Base-by-base conservation (phyloP, 768 basidiomycete genomes). In the Tricholoma furcatifolium region DNA sequence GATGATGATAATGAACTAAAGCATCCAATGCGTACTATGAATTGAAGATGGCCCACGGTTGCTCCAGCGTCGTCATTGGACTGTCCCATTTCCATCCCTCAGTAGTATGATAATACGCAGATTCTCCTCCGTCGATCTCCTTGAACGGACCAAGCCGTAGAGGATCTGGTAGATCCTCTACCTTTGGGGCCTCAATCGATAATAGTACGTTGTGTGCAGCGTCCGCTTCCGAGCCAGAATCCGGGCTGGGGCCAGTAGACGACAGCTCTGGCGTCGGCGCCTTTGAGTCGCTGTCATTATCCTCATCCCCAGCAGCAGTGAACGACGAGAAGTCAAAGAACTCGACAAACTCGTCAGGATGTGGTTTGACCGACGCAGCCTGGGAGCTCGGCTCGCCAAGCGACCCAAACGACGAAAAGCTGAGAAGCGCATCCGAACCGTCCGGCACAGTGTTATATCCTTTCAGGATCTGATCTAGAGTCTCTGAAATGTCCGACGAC, bases 251-350 rank as follows among this genome's bases (percentile, higher is more conserved):
- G 58, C 89, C 88, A 17, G 88, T 81, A 53, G 88, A 88, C 17
- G 87, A 84, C 10, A 91, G 75, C 50, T 91, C 89, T 8, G 89
- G 89, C 3, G 89, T 91, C 7, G 79, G 75, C n/a, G 84, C 81
- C 62, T 87, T 87, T 12, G 84, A 85, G 18, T 69, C 74, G 43
- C 69, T 67, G 45, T 79, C 81, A 32, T 85, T 53, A 30, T 59
- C 85, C 52, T 88, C 86, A 18, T 82, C 82, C 9, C 73, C 68
- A 35, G 73, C 75, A 35, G 73, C 75, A 46, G 74, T 74, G 58
- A 78, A 86, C 6, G 76, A 78, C 42, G 87, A 81, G 58, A 87
- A 87, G 66, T 91, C 88, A 64, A 91, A 78, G 60, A 80, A 84
- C 60, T 84, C 78, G 45, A 78, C 76, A 46, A 83, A 81, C 20